Evolutionary conservation across 2,329 filamentous ascomycete genomes (phyloP).

Genomic region (Scopulariopsis brevicaulis): DNA sequence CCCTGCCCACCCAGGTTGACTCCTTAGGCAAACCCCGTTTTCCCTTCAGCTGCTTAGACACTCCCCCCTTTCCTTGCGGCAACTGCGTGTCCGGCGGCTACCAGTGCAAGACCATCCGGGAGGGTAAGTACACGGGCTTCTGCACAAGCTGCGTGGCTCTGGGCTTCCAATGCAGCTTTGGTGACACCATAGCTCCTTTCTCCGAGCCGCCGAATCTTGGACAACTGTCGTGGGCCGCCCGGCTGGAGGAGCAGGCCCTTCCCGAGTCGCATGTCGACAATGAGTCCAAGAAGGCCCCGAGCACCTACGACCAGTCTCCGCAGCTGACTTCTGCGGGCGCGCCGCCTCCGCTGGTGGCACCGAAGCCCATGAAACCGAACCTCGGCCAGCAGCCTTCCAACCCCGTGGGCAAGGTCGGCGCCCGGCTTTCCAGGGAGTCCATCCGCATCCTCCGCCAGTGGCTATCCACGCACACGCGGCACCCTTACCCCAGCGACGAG

Average conservation of each 20-base stretch:
- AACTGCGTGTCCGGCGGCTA: slow-evolving; percentile 41
- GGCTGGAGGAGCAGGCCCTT: background rate
- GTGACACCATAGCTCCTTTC: slow-evolving; percentile 17
- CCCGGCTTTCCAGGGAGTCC: slow-evolving; percentile 70
- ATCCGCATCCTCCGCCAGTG: slow-evolving; percentile 75
- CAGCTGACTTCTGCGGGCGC: background rate
- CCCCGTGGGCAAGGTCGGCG: slow-evolving; percentile 44
- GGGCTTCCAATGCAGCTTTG: slow-evolving; percentile 47
- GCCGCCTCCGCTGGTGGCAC: background rate
- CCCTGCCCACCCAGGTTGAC: slow-evolving; percentile 4
- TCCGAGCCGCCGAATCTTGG: background rate
- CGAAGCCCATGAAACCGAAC: background rate
- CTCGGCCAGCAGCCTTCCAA: slow-evolving; percentile 6
- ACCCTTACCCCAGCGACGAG: slow-evolving; percentile 81
- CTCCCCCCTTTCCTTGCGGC: slow-evolving; percentile 34
- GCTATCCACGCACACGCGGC: slow-evolving; percentile 67
- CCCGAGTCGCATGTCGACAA: background rate
- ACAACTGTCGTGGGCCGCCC: slow-evolving; percentile 1
- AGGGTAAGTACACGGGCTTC: slow-evolving; percentile 48
- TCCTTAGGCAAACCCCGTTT: slow-evolving; percentile 29
- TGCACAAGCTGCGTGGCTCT: slow-evolving; percentile 53
- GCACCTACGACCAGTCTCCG: background rate
- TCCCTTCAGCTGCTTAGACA: slow-evolving; percentile 36
- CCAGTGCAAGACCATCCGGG: slow-evolving; percentile 48
- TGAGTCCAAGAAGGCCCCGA: background rate